Evolutionary conservation across 164 flowering plant species (phyloP), one percentile per base, ranked within the genome.

Genomic region (Vitis labrusca): DNA sequence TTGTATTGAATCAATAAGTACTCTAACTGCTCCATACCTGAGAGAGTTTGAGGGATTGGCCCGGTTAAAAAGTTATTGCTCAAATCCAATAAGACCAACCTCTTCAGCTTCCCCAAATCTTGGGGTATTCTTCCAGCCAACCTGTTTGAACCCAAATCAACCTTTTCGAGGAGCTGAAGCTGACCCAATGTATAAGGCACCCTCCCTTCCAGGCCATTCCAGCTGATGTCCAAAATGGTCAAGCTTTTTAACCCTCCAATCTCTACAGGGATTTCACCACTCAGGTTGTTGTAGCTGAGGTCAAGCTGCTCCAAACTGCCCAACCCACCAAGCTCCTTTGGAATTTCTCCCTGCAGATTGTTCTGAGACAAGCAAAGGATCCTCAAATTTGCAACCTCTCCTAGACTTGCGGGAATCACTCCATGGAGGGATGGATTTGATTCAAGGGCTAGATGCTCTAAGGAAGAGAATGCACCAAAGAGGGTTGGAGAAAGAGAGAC

Each of bases 361-460:
- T 85, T 85, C 59, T 85, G 85, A 2, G 86, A 74, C 19, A 86
- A 56, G 76, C 74, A 73, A 0, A 86, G 72, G 66, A 79, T 81
- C 56, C 72, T 76, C 12, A 86, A 71, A 19, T 23, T 59, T 0
- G 44, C 16, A 44, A 80, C 50, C 1, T 73, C 30, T 12, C 75
- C 64, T 9, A 86, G n/a, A 51, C 59, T 82, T 58, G 77, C 9
- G 27, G 88, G 88, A 44, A 86, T 78, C 11, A 55, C 61, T 19
- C 87, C 88, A 14, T 62, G 60, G 13, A 86, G 81, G 32, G 75
- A 47, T 50, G 88, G 90, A 58, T 86, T 86, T 9, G 85, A 84
- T 10, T 68, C 64, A 60, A 84, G 74, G 48, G 83, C 64, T 5
- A 85, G 44, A 48, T 80, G 85, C 55, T 86, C 85, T 30, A 86